These are phyloP conservation scores for Kickxella alabastrina DNA, from an alignment of 192 early-diverging fungal species.

Conservation along the genomic window DNA sequence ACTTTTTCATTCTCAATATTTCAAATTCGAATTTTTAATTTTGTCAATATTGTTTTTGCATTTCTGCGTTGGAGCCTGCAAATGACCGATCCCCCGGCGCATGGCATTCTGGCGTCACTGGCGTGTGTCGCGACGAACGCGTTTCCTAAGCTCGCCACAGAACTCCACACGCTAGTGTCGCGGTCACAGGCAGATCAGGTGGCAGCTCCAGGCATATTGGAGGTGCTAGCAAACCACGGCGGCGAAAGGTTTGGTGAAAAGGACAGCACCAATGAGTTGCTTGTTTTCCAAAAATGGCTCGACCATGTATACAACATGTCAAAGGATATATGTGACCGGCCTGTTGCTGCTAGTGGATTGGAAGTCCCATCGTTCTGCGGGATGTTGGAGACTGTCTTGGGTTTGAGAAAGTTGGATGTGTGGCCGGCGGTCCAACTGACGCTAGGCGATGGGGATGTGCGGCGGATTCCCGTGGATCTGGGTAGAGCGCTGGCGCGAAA, in stretches of 20 bases:
- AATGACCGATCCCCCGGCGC: no score
- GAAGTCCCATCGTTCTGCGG: constrained; percentile 1
- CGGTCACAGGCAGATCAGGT: neutral
- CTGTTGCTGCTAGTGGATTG: no score
- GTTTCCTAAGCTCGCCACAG: constrained; percentile 13
- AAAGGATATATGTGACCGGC: neutral
- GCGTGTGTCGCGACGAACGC: constrained; percentile 36
- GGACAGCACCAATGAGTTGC: constrained; percentile 31
- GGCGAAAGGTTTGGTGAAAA: constrained; percentile 47
- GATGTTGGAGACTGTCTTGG: neutral
- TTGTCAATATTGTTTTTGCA: constrained; percentile 1
- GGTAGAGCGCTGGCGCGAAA: neutral
- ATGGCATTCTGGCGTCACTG: constrained; percentile 9
- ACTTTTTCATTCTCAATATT: constrained; percentile 6
- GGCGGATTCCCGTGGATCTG: neutral
- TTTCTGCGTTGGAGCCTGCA: neutral
- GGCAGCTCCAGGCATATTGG: constrained; percentile 1
- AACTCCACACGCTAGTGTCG: neutral
- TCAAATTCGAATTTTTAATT: constrained; percentile 14
- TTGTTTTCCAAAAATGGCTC: constrained; percentile 17
- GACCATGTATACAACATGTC: neutral
- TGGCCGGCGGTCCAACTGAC: neutral
- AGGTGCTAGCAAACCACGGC: constrained; percentile 18
- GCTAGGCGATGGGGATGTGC: neutral
- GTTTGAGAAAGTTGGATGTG: neutral